These are phyloP conservation scores for Colletotrichum phormii DNA, from an alignment of 2,329 filamentous ascomycete genomes.

Conservation along the genomic window DNA sequence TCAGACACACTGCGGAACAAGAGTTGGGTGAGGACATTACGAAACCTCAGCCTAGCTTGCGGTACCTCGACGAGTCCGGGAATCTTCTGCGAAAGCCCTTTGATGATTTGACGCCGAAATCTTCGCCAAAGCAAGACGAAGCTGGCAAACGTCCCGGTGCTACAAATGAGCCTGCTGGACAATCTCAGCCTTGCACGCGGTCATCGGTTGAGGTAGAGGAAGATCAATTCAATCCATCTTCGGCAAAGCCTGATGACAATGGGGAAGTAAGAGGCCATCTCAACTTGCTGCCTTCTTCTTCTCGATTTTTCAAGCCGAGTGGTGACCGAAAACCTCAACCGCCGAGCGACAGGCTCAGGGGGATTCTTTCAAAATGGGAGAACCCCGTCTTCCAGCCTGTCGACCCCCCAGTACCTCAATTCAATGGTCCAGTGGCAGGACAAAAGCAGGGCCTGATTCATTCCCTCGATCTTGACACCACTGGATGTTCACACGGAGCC, in stretches of 20 bases:
- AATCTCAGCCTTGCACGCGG: background rate
- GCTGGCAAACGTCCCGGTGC: background rate
- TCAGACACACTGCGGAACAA: background rate
- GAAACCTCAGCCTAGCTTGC: slow-evolving; percentile 12
- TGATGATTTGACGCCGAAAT: slow-evolving; percentile 43
- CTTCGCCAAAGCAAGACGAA: background rate
- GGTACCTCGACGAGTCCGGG: slow-evolving; percentile 55
- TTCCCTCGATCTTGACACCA: background rate
- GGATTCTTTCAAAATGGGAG: slow-evolving; percentile 74
- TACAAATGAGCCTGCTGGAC: background rate
- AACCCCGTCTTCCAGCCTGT: slow-evolving; percentile 78
- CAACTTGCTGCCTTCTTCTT: slow-evolving; percentile 5
- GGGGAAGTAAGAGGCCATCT: background rate
- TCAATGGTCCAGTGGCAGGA: slow-evolving; percentile 42
- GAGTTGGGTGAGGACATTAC: slow-evolving; percentile 11
- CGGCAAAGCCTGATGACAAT: no score
- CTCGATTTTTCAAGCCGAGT: slow-evolving; percentile 11
- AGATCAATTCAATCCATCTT: no score
- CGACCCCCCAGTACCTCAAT: slow-evolving; percentile 58
- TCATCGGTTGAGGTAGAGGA: background rate
- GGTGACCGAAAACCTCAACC: slow-evolving; percentile 37
- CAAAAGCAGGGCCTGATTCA: slow-evolving; percentile 1
- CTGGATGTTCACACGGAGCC: slow-evolving; percentile 1
- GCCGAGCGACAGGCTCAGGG: slow-evolving; percentile 66
- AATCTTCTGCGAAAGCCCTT: slow-evolving; percentile 59